phyloP scores from a whole-genome alignment of 2,329 filamentous ascomycete genomes.

The Ophiocordyceps robertsii region DNA sequence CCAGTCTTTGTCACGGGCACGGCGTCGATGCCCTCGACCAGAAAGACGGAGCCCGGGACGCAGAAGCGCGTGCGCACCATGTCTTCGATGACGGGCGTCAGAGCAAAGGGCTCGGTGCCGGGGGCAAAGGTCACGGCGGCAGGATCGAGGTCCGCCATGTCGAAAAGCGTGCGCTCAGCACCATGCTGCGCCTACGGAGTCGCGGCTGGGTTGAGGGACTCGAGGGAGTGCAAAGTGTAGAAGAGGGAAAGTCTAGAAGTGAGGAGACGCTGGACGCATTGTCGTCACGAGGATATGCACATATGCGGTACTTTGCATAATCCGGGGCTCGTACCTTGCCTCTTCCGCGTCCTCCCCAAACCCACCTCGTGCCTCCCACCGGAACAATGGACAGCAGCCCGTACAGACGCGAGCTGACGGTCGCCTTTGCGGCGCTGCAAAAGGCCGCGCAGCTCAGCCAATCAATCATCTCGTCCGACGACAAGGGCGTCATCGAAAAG shows the following conservation, averaged over 20 bases:
- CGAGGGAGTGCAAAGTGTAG: neutral
- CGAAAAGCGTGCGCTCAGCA: neutral
- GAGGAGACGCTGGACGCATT: neutral
- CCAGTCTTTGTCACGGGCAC: constrained; percentile 19
- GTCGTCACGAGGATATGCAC: constrained; percentile 8
- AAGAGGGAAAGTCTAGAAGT: neutral
- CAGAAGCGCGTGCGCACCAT: constrained; percentile 35
- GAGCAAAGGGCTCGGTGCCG: constrained; percentile 11
- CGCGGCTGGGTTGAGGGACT: neutral
- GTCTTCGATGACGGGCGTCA: constrained; percentile 29
- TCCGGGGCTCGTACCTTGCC: too few species aligned
- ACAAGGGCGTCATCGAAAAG: constrained; percentile 39
- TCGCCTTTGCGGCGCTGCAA: constrained; percentile 28
- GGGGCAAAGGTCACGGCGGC: constrained; percentile 11
- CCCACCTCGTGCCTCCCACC: neutral
- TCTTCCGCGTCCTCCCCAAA: neutral
- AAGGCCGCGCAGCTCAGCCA: constrained; percentile 36
- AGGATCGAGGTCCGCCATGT: constrained; percentile 14
- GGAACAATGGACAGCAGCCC: constrained; percentile 27
- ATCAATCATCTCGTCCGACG: constrained; percentile 28
- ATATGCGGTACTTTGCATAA: constrained; percentile 12
- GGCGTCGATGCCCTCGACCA: constrained; percentile 32
- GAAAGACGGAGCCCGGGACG: constrained; percentile 31
- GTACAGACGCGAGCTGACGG: constrained; percentile 26
- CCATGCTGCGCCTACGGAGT: neutral